These are phyloP conservation scores for Apiospora koreana DNA, from an alignment of 2,329 filamentous ascomycete genomes.

Conservation along the genomic window DNA sequence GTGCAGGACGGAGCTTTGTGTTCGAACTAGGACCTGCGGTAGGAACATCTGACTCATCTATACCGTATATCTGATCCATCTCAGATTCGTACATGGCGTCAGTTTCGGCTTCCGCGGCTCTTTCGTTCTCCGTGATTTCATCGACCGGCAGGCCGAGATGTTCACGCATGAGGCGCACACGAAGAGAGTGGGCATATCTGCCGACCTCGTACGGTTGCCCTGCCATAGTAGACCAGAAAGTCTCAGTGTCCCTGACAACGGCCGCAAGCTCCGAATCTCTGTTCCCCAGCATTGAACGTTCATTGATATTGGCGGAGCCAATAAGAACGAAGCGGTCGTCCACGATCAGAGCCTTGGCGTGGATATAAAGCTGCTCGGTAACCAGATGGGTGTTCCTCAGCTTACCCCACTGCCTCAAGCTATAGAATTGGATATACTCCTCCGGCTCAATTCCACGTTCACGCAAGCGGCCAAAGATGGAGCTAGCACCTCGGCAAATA, in stretches of 20 bases:
- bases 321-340: conserved; percentile 93
- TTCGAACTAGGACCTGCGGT: conserved; percentile 22
- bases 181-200: conserved; percentile 88
- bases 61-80: conserved; percentile 64
- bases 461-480: conserved; percentile 85
- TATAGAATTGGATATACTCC: conserved; percentile 95
- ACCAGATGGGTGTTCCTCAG: conserved; percentile 84
- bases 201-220: conserved; percentile 87
- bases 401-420: conserved; percentile 86
- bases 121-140: conserved; percentile 79
- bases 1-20: conserved; percentile 19
- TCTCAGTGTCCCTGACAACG: conserved; percentile 88
- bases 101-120: conserved; percentile 43
- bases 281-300: conserved; percentile 89
- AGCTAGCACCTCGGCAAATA: conserved; percentile 89
- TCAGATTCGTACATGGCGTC: conserved; percentile 36
- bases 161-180: conserved; percentile 92
- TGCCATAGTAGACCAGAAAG: conserved; percentile 90
- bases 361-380: conserved; percentile 96
- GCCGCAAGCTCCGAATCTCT: conserved; percentile 92
- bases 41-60: conserved; percentile 37
- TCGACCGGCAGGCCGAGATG: conserved; percentile 96
- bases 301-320: conserved; percentile 97
- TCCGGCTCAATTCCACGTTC: conserved; percentile 85
- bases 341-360: conserved; percentile 94